Base-by-base conservation (phyloP, 345 rosid genomes). In the Raphanus sativus region DNA sequence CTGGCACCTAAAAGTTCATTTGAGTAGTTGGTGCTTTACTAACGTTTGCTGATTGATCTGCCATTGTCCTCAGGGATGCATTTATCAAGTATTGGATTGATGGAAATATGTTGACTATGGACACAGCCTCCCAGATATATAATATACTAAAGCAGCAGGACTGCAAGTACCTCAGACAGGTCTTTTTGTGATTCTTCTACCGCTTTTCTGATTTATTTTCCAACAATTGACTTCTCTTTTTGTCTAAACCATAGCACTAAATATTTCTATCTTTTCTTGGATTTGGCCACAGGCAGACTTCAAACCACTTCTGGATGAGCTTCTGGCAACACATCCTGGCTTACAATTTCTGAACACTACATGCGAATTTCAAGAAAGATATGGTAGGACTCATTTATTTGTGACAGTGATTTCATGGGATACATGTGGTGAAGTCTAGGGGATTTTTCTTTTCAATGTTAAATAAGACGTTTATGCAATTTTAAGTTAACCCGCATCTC, bases 311-410 rank as follows among this genome's bases (percentile, higher is more conserved):
- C 90, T 94, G 78, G 88, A 78, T 73, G 98, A 89, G 83, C 86
- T 94, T 76, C 79, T 94, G 84, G 86, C 85, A 36, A 82, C 90
- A 63, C 98, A 94, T 87, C 95, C 92, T 29, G 98, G 97, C 52
- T 82, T 94, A 79, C 91, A 94, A 79, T 90, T 92, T 77, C 82
- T 89, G 74, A 86, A 80, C 45, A 84, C 83, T 81, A 86, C 91
- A 21, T 95, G 94, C 65, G 97, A 92, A 80, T 89, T 88, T 81
- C 98, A 89, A 84, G 94, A 94, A 79, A 86, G 92, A 92, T 94
- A 94, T 79, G 94, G 98, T 92, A 77, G 42, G 71, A 81, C 56
- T 66, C 25, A 16, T 30, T 69, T 59, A 58, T 50, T 17, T n/a
- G 10, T 58, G 38, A 32, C n/a, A 65, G n/a, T 70, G 61, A 34